Percentiles rank a stretch among this genome's conserved stretches.
These are phyloP conservation scores for Crithidia mellificae DNA, from an alignment of 208 protist species.

Conservation along the genomic window DNA sequence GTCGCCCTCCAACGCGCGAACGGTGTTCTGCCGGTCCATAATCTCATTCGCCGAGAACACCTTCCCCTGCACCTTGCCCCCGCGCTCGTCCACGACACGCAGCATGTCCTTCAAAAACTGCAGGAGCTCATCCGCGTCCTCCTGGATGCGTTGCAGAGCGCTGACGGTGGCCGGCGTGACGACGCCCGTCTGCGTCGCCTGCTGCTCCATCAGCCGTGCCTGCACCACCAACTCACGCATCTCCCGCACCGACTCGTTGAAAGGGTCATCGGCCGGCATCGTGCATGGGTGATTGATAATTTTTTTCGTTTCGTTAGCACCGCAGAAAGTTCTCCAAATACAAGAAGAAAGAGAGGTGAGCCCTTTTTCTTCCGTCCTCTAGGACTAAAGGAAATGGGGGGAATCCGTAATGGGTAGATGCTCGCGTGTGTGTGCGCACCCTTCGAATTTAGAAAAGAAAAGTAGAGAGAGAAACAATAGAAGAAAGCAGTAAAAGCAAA, in stretches of 20 bases:
- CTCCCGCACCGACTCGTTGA: constrained; percentile 74
- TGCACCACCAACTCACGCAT: constrained; percentile 51
- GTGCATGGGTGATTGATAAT: no score
- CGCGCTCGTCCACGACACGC: constrained; percentile 61
- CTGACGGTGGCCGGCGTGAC: constrained; percentile 38
- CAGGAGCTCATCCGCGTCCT: constrained; percentile 57
- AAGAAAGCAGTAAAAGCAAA: no score
- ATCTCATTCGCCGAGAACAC: constrained; percentile 86
- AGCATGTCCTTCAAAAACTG: constrained; percentile 58
- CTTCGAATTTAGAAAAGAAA: no score
- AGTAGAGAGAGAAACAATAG: no score
- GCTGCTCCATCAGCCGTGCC: constrained; percentile 56
- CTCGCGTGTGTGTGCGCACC: no score
- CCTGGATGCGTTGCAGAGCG: constrained; percentile 45
- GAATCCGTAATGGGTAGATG: no score
- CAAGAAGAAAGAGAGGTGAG: no score
- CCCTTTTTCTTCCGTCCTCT: no score
- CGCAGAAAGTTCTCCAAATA: no score
- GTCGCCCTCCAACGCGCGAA: constrained; percentile 61
- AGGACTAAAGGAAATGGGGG: no score
- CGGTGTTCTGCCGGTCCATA: constrained; percentile 69
- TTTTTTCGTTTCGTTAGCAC: no score
- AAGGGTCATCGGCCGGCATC: constrained; percentile 60
- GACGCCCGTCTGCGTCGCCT: constrained; percentile 55
- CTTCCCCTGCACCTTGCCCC: constrained; percentile 67